Evolutionary conservation across 768 basidiomycete genomes (phyloP).

Genomic region (Symmetrospora coprosmae): DNA sequence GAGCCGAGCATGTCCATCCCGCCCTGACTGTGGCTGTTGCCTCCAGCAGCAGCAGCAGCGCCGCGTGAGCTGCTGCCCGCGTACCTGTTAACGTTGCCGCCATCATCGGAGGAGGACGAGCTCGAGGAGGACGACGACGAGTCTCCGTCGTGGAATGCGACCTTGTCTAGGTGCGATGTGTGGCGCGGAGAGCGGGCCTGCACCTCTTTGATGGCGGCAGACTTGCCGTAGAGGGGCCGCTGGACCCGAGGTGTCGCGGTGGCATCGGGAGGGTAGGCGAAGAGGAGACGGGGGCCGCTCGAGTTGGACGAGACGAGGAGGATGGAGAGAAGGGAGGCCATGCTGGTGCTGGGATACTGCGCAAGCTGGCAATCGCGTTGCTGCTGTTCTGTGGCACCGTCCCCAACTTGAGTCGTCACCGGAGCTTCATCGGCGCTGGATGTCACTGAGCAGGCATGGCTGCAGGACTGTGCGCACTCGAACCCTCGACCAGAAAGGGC

Average conservation of each 20-base stretch:
- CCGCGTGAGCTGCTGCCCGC: background rate
- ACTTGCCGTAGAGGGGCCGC: constrained; percentile 28
- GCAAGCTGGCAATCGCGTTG: too few relatives aligned
- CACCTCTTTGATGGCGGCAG: background rate
- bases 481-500: too few relatives aligned
- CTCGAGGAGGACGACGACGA: too few relatives aligned
- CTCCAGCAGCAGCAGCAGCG: background rate
- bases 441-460: too few relatives aligned
- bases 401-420: too few relatives aligned
- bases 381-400: too few relatives aligned
- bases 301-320: constrained; percentile 28
- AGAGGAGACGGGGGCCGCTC: constrained; percentile 26
- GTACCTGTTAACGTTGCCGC: background rate
- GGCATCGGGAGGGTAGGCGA: constrained; percentile 29
- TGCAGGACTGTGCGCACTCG: too few relatives aligned
- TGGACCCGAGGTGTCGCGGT: constrained; percentile 26
- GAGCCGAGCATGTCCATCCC: constrained; percentile 6
- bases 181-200: constrained; percentile 8
- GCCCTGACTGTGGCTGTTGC: background rate
- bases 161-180: background rate
- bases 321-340: constrained; percentile 29
- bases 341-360: background rate
- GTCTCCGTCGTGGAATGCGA: background rate
- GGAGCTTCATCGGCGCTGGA: too few relatives aligned
- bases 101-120: too few relatives aligned